Evolutionary conservation across 371 early-diverging fungal species (phyloP), one percentile per base, ranked within the genome.

Genomic region (Mortierella sp.): DNA sequence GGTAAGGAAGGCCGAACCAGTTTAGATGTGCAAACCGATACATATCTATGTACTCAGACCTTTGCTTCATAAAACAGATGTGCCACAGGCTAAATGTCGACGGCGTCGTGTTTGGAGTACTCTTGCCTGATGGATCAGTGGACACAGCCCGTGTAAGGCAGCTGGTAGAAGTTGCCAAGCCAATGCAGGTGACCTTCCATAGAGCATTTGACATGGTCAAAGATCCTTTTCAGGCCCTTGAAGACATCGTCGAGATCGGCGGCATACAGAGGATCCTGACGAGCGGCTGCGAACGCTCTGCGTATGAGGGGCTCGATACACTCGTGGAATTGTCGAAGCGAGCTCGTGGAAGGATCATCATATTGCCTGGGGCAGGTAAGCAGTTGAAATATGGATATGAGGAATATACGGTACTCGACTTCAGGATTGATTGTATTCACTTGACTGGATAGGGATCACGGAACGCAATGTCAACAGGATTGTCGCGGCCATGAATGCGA

Each of bases 161-260:
- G 30, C 78, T 89, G 28, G 85, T 86, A 15, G 70, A 81, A 12
- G 66, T 83, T 43, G 83, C 88, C n/a, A 41, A 60, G 11, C 87
- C 88, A 8, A 70, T 89, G 82, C 46, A 68, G 51, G 88, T 89
- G 1, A 87, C 88, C 11, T 87, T 87, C 56, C 89, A 89, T 54
- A 73, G 89, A n/a, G 89, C 89, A 2, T 89, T 89, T 58, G 89
- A 89, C 52, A 80, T 88, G 76, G 72, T 82, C 7, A 72, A 78
- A 21, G 85, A 89, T 54, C 84, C 88, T 5, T 66, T 78, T 27
- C 64, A 81, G 50, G 84, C 88, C 6, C 69, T 87, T 26, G 83
- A 85, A 47, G 84, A 83, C 44, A 69, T 89, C 8, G 79, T 86
- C 17, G 42, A 42, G 2, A 71, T 89, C 43, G 87, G 87, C 2